Evolutionary conservation across 352 stramenopile species (phyloP), one percentile per base, ranked within the genome.

Genomic region (Globisporangium abappressorium): DNA sequence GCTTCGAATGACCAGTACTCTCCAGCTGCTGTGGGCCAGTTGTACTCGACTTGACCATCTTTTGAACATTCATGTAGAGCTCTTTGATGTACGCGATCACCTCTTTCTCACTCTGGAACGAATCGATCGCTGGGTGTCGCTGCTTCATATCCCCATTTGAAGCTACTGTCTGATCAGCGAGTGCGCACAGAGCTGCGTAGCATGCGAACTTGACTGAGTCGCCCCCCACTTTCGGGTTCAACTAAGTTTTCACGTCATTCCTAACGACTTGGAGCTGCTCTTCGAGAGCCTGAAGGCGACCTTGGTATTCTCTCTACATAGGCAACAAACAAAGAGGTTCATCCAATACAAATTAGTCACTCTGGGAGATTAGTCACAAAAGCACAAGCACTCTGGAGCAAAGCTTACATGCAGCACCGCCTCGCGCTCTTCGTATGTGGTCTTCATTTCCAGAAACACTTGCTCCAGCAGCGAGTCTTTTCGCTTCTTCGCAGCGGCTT

Each of bases 351-450:
- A 6, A 46, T 20, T 11, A 15, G 38, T 46, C 33, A 33, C 30
- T 33, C 14, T 53, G 28, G 7, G 36, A 5, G 18, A 20, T 57
- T 12, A 63, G 28, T 8, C 4, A 36, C 20, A 12, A 22, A 34
- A 26, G 22, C 33, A 18, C 53, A 22, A n/a, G n/a, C 2, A 33
- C 33, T 33, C 9, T 2, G 20, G 26, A 14, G 1, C 22, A 18
- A 26, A 56, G 74, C 75, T 5, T 71, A 86, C 80, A 56, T 78
- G 70, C 18, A 93, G 57, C 6, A 65, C 70, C 5, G 75, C 74
- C 61, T 91, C 80, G 2, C 77, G 78, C 36, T 80, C 75, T 30
- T 91, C 80, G 47, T 89, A 82, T 62, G 81, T 78, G 12, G 60
- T 60, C 67, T 79, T 80, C 62, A 88, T 81, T 22, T 88, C 78